Conservation (phyloP, 1,284 basidiomycete genomes). For the Tranzscheliella williamsii region DNA sequence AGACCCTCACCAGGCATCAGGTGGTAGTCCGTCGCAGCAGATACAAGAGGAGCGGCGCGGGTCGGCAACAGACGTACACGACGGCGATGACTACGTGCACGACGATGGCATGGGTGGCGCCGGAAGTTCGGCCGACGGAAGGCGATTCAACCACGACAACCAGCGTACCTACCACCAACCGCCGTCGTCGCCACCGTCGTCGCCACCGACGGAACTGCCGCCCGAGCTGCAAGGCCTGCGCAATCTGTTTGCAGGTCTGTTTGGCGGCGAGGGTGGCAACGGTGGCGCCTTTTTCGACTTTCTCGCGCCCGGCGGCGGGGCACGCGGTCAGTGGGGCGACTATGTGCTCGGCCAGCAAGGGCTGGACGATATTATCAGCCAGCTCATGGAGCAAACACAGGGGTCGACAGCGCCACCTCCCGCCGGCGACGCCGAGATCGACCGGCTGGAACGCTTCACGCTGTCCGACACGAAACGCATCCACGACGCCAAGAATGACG, state of each 20-base stretch:
- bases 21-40: background rate
- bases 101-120: constrained; percentile 57
- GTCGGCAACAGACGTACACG: too few species aligned
- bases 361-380: constrained; percentile 52
- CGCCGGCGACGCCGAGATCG: constrained; percentile 45
- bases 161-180: constrained; percentile 16
- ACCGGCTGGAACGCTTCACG: constrained; percentile 38
- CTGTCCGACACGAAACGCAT: constrained; percentile 17
- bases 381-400: constrained; percentile 54
- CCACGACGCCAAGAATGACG: constrained; percentile 37
- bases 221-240: constrained; percentile 41
- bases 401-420: constrained; percentile 44
- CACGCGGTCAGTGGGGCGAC: constrained; percentile 44
- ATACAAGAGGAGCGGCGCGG: background rate
- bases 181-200: background rate
- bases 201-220: constrained; percentile 15
- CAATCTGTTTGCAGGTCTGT: constrained; percentile 43
- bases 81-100: constrained; percentile 25
- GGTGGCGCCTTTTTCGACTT: constrained; percentile 36
- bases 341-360: constrained; percentile 50
- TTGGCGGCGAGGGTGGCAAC: constrained; percentile 31
- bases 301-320: constrained; percentile 14
- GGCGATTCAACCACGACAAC: constrained; percentile 51
- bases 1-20: background rate
- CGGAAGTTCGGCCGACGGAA: constrained; percentile 46